phyloP scores from a whole-genome alignment of 176 grass and related monocot genomes.

The Bonia amplexicaulis region DNA sequence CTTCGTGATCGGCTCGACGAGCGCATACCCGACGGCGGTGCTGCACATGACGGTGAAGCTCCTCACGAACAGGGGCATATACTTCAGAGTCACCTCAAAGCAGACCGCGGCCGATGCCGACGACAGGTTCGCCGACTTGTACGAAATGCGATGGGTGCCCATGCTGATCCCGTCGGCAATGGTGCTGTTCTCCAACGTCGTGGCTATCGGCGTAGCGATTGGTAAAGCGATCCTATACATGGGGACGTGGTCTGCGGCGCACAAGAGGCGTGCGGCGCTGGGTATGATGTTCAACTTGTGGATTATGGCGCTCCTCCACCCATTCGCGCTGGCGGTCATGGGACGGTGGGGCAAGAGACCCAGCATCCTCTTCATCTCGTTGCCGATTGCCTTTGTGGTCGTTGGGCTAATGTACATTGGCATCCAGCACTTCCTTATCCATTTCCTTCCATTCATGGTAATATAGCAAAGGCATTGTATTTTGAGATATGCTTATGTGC shows the following conservation, averaged over 20 bases:
- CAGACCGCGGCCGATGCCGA: not conserved
- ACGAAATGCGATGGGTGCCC: not conserved
- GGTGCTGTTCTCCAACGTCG: not conserved
- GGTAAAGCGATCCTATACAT: not conserved
- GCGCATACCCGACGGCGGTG: conserved; percentile 16
- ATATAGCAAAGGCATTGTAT: not conserved
- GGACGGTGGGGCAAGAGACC: not conserved
- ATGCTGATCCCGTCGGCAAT: not conserved
- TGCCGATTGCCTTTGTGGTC: not conserved
- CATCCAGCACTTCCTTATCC: not conserved
- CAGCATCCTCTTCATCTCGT: not conserved
- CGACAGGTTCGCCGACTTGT: not conserved
- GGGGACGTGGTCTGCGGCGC: not conserved
- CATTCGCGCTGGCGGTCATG: not conserved
- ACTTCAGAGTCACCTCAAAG: conserved; percentile 27
- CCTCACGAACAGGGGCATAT: conserved; percentile 15
- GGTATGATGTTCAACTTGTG: not conserved
- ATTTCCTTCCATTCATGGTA: not conserved
- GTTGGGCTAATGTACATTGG: not conserved
- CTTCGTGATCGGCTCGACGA: conserved; percentile 19
- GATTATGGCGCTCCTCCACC: not conserved
- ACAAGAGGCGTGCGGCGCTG: not conserved
- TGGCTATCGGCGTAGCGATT: not conserved
- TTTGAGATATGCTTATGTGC: not conserved
- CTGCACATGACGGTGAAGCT: conserved; percentile 28